phyloP scores from a whole-genome alignment of 2,329 filamentous ascomycete species.

The Colletotrichum ledebouriae region DNA sequence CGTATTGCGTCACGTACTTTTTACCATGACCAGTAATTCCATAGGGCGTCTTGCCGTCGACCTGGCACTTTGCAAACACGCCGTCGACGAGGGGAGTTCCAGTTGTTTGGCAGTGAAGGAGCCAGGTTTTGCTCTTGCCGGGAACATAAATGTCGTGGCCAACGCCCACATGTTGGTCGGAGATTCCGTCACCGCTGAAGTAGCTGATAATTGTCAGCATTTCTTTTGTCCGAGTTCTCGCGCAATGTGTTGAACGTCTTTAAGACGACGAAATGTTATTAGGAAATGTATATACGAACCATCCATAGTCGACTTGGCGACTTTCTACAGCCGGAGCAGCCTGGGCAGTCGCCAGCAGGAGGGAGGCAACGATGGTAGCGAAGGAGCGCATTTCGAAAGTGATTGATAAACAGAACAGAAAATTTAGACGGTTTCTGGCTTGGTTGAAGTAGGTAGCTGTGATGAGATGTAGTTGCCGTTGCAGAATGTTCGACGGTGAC shows the following conservation, averaged over 20 bases:
- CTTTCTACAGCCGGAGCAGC: conserved; percentile 24
- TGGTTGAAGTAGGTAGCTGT: background rate
- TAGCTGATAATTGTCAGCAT: conserved; percentile 2
- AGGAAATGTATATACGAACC: background rate
- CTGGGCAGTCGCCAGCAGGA: conserved; percentile 22
- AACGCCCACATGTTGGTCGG: conserved; percentile 22
- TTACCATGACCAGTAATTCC: conserved; percentile 15
- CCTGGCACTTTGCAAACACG: conserved; percentile 40
- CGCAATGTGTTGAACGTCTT: too few relatives aligned
- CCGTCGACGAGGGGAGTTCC: conserved; percentile 3
- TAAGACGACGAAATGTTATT: too few relatives aligned
- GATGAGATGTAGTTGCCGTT: background rate
- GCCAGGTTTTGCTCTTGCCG: conserved; percentile 19
- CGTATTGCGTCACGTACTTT: conserved; percentile 4
- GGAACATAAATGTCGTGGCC: conserved; percentile 12
- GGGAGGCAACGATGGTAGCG: conserved; percentile 12
- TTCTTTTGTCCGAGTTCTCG: too few relatives aligned
- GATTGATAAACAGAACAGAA: background rate
- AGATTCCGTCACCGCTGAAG: conserved; percentile 28
- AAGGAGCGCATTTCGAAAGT: conserved; percentile 22
- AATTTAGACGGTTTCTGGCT: background rate
- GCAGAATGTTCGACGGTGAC: accelerated
- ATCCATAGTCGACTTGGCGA: conserved; percentile 31
- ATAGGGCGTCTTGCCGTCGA: conserved; percentile 12
- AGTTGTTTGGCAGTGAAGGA: conserved; percentile 31